These are phyloP conservation scores for Mortierella sp. DNA, from an alignment of 371 early-diverging fungal genomes.

Conservation along the genomic window DNA sequence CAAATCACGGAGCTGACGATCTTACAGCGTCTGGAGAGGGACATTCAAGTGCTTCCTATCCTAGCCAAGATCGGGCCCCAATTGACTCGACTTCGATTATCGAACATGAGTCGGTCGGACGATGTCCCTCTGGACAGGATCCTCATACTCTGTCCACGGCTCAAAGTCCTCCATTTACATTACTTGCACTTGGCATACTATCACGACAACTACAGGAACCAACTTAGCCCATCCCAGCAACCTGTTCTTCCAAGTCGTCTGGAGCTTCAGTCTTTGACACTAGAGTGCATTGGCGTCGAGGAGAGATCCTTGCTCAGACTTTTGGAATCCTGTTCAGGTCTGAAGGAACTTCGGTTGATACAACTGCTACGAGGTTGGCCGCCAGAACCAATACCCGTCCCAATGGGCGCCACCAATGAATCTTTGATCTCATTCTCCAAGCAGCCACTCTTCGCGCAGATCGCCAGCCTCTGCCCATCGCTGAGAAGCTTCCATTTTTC, in stretches of 20 bases:
- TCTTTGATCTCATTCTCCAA: neutral
- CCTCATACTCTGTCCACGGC: neutral
- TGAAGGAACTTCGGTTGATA: slow-evolving; percentile 2
- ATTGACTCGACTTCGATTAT: neutral
- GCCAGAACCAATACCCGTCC: too few species aligned
- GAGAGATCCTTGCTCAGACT: neutral
- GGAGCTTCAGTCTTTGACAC: neutral
- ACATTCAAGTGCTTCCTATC: neutral
- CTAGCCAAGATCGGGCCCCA: neutral
- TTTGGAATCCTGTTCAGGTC: neutral
- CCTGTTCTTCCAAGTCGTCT: neutral
- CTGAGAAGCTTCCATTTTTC: neutral
- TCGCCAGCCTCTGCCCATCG: neutral
- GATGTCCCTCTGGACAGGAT: neutral
- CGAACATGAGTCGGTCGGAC: neutral
- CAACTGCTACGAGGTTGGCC: neutral
- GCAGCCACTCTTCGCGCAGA: neutral
- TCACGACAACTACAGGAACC: neutral
- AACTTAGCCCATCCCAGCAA: neutral
- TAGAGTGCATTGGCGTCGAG: neutral
- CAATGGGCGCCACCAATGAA: neutral
- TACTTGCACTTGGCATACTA: neutral
- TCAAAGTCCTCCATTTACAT: neutral
- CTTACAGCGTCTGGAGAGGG: too few species aligned
- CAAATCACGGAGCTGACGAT: too few species aligned